Evolutionary conservation across 2,329 filamentous ascomycete species (phyloP), one percentile per base, ranked within the genome.

Genomic region (Emericellopsis cladophorae): DNA sequence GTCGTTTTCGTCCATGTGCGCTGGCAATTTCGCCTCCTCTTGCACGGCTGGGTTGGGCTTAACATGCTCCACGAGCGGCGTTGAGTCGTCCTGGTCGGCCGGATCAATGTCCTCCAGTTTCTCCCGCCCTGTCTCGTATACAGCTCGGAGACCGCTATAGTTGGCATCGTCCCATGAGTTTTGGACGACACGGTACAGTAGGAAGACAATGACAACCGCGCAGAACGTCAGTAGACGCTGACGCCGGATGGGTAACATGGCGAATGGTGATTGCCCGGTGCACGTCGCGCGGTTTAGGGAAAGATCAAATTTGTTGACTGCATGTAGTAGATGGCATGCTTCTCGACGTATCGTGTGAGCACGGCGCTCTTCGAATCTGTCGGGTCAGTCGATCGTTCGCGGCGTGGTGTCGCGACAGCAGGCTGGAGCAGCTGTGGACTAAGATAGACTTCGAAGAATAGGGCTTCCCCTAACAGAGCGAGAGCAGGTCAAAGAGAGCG

Each of bases 181-280:
- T 42, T 62, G 57, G 32, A 62, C 58, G 42, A 67, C 56, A 44
- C 69, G 70, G 51, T 72, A 72, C 40, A 76, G 57, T 40, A 74
- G 63, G 45, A 81, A 62, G 39, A 76, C 57, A 39, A 76, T 57
- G 42, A 79, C 54, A 45, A 72, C 57, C 41, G 76, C 68, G 49
- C 70, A 70, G 45, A 76, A 54, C 29, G 76, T 55, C 45, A 80
- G 77, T 43, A 78, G 64, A 44, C 79, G 72, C 52, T 80, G 80
- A 54, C 77, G 67, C 50, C 79, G 66, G 40, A 79, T 73, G 43
- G 74, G 57, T 70, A 81, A 77, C 50, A 51, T 57, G n/a, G n/a
- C 18, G 32, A 35, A 12, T 15, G 32, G n/a, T 14, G 32, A 9
- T 12, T 29, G 26, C 26, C 26, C 3, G 6, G 9, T 29, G 26